Percentiles rank a stretch among this genome's conserved stretches.
These are phyloP conservation scores for Phoenix dactylifera DNA, from an alignment of 176 grass and related monocot genomes.

Conservation along the genomic window DNA sequence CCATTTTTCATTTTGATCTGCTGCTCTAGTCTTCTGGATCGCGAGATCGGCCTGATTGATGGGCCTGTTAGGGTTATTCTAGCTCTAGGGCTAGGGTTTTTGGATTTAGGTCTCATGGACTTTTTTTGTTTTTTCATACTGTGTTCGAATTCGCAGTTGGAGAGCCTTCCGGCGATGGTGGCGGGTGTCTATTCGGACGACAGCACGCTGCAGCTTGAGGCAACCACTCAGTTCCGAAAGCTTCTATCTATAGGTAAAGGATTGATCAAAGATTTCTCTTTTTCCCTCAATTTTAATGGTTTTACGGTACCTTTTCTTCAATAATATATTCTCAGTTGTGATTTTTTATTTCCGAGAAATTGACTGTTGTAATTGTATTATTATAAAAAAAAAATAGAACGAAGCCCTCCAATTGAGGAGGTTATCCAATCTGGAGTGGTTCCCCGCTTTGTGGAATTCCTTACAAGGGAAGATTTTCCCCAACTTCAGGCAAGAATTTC, in stretches of 20 bases:
- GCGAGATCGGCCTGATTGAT: neutral
- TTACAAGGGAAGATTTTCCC: slow-evolving; percentile 84
- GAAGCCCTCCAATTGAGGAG: slow-evolving; percentile 96
- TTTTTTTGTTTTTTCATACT: neutral
- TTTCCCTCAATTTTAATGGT: too few species aligned
- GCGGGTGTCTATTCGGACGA: slow-evolving; percentile 79
- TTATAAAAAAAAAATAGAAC: slow-evolving; percentile 36
- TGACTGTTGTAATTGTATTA: too few species aligned
- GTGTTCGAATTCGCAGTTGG: slow-evolving; percentile 51
- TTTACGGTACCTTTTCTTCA: neutral
- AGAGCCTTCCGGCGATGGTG: slow-evolving; percentile 89
- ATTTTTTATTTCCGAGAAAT: neutral
- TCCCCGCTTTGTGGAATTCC: slow-evolving; percentile 94
- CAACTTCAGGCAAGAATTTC: slow-evolving; percentile 65
- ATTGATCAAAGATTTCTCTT: too few species aligned
- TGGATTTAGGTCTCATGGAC: too few species aligned
- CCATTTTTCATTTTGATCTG: neutral
- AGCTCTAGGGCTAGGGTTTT: neutral
- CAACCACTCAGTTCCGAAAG: slow-evolving; percentile 88
- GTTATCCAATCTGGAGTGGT: slow-evolving; percentile 90
- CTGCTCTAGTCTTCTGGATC: neutral
- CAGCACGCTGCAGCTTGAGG: slow-evolving; percentile 60
- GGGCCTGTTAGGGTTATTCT: neutral
- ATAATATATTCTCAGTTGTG: neutral
- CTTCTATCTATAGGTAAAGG: slow-evolving; percentile 79